Evolutionary conservation across 2,329 filamentous ascomycete genomes (phyloP), one percentile per base, ranked within the genome.

Genomic region (Onygena corvina): DNA sequence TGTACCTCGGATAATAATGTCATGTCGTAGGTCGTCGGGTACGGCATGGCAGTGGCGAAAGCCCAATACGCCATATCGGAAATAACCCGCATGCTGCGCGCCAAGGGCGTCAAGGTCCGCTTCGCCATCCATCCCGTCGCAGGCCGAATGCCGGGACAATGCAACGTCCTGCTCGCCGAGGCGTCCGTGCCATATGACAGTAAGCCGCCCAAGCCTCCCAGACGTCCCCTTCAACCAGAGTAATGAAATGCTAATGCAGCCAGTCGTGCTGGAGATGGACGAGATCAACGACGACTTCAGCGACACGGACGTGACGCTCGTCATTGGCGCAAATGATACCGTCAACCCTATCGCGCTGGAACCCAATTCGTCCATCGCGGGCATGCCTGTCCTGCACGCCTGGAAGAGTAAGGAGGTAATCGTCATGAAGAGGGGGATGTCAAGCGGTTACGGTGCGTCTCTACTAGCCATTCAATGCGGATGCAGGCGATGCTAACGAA

Each of bases 341-440:
- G 88, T 94, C 31, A 94, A 94, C 60, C 88, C 88, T 0, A 90
- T 90, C 58, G 86, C 88, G 0, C 69, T 94, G 55, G 86, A 94
- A 63, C 81, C 84, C 3, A 85, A 85, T 27, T 86, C 82, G 52
- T 76, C 86, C 0, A 94, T 94, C 57, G 87, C 87, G 1, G 88
- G 88, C 1, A 94, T 94, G 88, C 88, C 88, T 0, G 87, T 94
- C 18, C 70, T 94, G 57, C 85, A 94, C 55, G 88, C 85, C 4
- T 94, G 88, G 85, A 93, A 94, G 79, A 88, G 84, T 60, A 94
- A 93, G 72, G 82, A 90, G 61, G 86, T 92, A 1, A 78, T 94
- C 48, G 84, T 94, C 8, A 94, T 94, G 88, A 94, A 94, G 76
- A 74, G 88, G 52, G 83, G 87, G 46, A 82, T 94, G 83, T 83